Base-by-base conservation (phyloP, 2,329 filamentous ascomycete genomes). In the Sporothrix euskadiensis region DNA sequence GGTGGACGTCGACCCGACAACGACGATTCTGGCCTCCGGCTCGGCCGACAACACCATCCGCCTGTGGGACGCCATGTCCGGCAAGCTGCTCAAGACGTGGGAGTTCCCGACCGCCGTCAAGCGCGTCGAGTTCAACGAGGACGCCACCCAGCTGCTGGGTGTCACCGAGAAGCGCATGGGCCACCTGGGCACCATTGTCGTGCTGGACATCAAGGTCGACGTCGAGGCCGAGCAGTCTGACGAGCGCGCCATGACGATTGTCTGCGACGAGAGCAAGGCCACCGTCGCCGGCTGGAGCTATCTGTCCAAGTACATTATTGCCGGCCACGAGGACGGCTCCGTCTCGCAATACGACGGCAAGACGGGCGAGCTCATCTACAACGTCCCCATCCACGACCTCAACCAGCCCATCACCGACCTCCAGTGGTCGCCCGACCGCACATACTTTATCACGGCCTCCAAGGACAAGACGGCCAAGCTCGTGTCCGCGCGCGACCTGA, bases 161-260 rank as follows among this genome's bases (percentile, higher is more conserved):
- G 94, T 99, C 76, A 99, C 96, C 71, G 96, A 99, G 87, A 97
- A 98, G 92, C 94, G 96, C 80, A 97, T 97, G 90, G 96, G 96
- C 78, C 95, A 94, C 84, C 88, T 98, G 77, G 94, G 93, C 81
- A 97, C 94, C 78, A 98, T 99, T 80, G 91, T 95, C 76, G 94
- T 98, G 76, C 88, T 97, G 81, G 93, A 97, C 82, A 92, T 99
- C 87, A 91, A 90, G 83, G 89, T 91, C 77, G 94, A 97, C 81
- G 88, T 92, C 76, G 86, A 94, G 76, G 93, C 91, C 76, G 89
- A 93, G 82, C 96, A 99, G 87, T 89, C 86, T 78, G 90, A 94
- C 79, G 94, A 98, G 85, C 92, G 91, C 80, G 87, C 84, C 77
- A 83, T 98, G 81, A 92, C 90, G 78, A 99, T 99, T 79, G 93